phyloP scores from a whole-genome alignment of 805 yeast genomes.

The Suhomyces emberorum region DNA sequence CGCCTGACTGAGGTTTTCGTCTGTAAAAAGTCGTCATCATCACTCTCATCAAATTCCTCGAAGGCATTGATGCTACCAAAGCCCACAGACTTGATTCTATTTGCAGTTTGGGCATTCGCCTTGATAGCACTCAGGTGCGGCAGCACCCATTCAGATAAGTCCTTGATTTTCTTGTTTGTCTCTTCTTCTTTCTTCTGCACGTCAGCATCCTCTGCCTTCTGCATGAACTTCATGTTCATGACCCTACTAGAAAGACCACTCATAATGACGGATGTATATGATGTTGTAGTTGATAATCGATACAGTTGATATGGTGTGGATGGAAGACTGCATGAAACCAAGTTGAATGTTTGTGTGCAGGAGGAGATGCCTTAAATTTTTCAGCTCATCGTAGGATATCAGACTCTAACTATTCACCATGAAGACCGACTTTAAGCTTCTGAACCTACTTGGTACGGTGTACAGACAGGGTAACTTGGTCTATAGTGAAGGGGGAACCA shows the following conservation, averaged over 20 bases:
- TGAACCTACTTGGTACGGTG: conserved; percentile 90
- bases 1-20: conserved; percentile 10
- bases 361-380: conserved; percentile 5
- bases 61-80: conserved; percentile 37
- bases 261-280: conserved; percentile 18
- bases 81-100: conserved; percentile 34
- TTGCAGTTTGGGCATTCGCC: conserved; percentile 20
- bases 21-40: background rate
- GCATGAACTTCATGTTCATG: conserved; percentile 75
- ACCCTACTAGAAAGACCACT: conserved; percentile 59
- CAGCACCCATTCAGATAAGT: conserved; percentile 51
- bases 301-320: too few relatives aligned
- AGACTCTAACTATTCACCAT: conserved; percentile 30
- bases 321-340: too few relatives aligned
- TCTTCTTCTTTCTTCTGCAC: conserved; percentile 32
- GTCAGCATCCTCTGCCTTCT: conserved; percentile 36
- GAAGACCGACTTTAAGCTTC: conserved; percentile 87
- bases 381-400: conserved; percentile 6
- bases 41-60: conserved; percentile 12
- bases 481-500: conserved; percentile 83
- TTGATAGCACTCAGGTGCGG: conserved; percentile 29
- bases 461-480: conserved; percentile 88
- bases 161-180: conserved; percentile 39
- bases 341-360: too few relatives aligned
- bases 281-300: background rate